Percentiles rank a stretch among this genome's conserved stretches.
These are phyloP conservation scores for Dothistroma septosporum DNA, from an alignment of 2,329 filamentous ascomycete species.

Conservation along the genomic window DNA sequence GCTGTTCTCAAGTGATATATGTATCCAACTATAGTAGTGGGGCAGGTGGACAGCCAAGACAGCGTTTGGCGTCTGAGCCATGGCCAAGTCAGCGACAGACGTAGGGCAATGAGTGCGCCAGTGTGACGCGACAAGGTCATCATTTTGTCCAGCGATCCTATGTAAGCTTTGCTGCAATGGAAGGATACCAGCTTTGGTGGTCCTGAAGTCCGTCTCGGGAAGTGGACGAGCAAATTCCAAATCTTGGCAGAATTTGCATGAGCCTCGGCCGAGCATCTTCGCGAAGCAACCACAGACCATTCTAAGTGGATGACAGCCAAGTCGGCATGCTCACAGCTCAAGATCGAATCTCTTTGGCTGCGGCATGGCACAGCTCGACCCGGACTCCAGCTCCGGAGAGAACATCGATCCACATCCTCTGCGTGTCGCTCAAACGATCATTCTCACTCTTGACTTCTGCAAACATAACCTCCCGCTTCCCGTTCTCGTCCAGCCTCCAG, in stretches of 20 bases:
- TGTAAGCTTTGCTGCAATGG: too few relatives aligned
- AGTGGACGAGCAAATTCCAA: background rate
- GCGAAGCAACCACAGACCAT: background rate
- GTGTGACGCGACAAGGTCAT: background rate
- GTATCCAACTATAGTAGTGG: background rate
- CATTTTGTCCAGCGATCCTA: background rate
- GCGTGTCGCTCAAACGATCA: conserved; percentile 91
- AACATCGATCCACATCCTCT: conserved; percentile 95
- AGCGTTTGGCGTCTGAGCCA: background rate
- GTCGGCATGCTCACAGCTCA: background rate
- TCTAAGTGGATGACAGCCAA: background rate
- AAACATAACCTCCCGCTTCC: conserved; percentile 36
- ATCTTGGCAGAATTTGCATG: background rate
- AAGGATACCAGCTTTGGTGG: too few relatives aligned
- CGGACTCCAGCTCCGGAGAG: conserved; percentile 76
- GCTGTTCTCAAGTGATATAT: background rate
- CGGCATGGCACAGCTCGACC: conserved; percentile 73
- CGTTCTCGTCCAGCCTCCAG: conserved; percentile 56
- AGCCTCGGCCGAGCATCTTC: background rate
- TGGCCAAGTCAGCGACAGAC: too few relatives aligned
- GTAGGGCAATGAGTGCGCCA: too few relatives aligned
- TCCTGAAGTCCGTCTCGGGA: background rate
- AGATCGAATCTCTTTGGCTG: conserved; percentile 51
- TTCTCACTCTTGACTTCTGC: conserved; percentile 59
- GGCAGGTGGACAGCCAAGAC: background rate